These are phyloP conservation scores for Acanthamoeba divionensis DNA, from an alignment of 208 protist genomes.

Conservation along the genomic window DNA sequence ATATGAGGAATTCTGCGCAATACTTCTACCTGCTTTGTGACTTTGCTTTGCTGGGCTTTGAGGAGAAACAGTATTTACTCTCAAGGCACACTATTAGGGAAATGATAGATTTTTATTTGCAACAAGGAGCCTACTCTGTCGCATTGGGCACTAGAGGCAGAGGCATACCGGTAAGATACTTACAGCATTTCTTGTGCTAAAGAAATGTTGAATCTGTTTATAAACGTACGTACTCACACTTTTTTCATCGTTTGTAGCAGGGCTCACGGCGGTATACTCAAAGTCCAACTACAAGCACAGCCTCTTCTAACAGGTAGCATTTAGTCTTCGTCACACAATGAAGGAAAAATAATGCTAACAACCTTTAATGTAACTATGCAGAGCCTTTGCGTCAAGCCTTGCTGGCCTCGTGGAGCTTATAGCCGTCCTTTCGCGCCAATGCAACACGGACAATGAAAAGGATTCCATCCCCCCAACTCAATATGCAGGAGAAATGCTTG, in stretches of 20 bases:
- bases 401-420: not conserved
- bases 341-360: not conserved
- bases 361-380: no score
- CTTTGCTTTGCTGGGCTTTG: not conserved
- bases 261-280: not conserved
- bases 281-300: not conserved
- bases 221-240: not conserved
- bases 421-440: not conserved
- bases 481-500: not conserved
- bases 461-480: not conserved
- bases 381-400: not conserved
- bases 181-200: not conserved
- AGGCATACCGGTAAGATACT: not conserved
- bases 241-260: not conserved
- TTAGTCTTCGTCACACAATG: not conserved
- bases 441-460: not conserved
- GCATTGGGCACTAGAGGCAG: not conserved
- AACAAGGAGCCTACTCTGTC: not conserved
- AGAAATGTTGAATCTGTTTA: not conserved
- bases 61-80: conserved; percentile 41
- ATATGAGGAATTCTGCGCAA: conserved; percentile 23
- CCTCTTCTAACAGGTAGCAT: not conserved
- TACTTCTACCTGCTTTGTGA: conserved; percentile 43
- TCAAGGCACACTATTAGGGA: not conserved
- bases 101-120: conserved; percentile 15